Evolutionary conservation across 345 rosid species (phyloP).

Genomic region (Brassica napus): DNA sequence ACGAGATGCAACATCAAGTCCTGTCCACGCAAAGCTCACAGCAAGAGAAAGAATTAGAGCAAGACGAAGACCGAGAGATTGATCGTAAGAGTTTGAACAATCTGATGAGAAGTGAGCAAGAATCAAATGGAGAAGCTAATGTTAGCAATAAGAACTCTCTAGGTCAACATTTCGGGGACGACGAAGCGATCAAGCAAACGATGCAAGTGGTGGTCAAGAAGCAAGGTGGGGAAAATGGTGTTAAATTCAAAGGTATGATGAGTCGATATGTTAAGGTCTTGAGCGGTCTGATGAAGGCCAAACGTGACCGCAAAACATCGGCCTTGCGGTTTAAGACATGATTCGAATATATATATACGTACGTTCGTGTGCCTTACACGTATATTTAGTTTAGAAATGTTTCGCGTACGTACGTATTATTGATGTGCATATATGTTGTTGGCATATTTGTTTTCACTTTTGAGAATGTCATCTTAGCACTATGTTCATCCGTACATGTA

Average conservation of each 20-base stretch:
- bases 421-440: constrained; percentile 8
- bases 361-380: not conserved
- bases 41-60: constrained; percentile 10
- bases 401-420: constrained; percentile 16
- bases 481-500: not conserved
- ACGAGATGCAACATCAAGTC: constrained; percentile 22
- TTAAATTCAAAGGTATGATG: constrained; percentile 61
- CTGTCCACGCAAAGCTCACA: constrained; percentile 9
- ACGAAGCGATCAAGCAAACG: constrained; percentile 42
- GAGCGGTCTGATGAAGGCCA: constrained; percentile 56
- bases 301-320: constrained; percentile 43
- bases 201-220: constrained; percentile 51
- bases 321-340: constrained; percentile 25
- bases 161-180: constrained; percentile 51
- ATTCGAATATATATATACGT: not conserved
- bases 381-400: constrained; percentile 6
- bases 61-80: constrained; percentile 19
- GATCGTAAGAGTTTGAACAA: constrained; percentile 64
- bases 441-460: constrained; percentile 10
- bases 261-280: constrained; percentile 60
- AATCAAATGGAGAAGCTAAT: constrained; percentile 4
- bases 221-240: constrained; percentile 32
- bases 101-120: constrained; percentile 49
- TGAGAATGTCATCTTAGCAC: constrained; percentile 5
- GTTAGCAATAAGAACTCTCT: constrained; percentile 47